Percentiles rank a stretch among this genome's conserved stretches.
phyloP scores from a whole-genome alignment of 352 stramenopile genomes.

The Globisporangium spinosum region DNA sequence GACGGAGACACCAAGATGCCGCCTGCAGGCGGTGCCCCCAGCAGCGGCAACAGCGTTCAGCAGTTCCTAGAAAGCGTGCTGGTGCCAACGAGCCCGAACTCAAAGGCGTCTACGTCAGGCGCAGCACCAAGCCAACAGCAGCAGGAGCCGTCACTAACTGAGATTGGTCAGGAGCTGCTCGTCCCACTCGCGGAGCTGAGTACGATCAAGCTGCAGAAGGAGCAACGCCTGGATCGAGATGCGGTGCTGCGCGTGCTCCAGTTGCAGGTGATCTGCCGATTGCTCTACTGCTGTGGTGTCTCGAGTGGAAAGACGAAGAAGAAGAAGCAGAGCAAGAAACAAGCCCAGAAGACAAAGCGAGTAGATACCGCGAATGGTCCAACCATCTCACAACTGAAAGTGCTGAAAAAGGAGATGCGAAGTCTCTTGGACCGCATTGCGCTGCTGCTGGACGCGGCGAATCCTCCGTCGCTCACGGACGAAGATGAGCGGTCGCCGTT shows the following conservation, averaged over 20 bases:
- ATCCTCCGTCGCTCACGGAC: slow-evolving; percentile 55
- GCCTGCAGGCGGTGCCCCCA: neutral
- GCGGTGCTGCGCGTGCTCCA: slow-evolving; percentile 56
- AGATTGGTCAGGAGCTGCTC: slow-evolving; percentile 23
- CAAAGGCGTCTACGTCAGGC: neutral
- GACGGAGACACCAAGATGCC: neutral
- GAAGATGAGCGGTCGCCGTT: slow-evolving; percentile 72
- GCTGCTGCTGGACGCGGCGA: slow-evolving; percentile 67
- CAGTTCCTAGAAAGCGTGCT: slow-evolving; percentile 15
- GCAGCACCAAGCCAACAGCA: neutral
- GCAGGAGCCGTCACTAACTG: slow-evolving; percentile 14
- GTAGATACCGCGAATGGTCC: neutral
- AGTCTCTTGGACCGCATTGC: slow-evolving; percentile 69
- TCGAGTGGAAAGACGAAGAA: slow-evolving; percentile 31
- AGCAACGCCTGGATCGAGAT: slow-evolving; percentile 21
- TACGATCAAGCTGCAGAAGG: slow-evolving; percentile 20
- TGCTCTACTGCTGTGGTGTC: slow-evolving; percentile 36
- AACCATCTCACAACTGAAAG: slow-evolving; percentile 4
- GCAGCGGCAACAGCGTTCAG: neutral
- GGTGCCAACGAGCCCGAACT: neutral
- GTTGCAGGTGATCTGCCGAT: slow-evolving; percentile 58
- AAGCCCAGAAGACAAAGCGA: neutral
- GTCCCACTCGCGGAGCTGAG: slow-evolving; percentile 30
- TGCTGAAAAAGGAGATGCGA: slow-evolving; percentile 57
- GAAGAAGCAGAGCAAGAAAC: slow-evolving; percentile 20